These are phyloP conservation scores for Pisolithus sp. DNA, from an alignment of 768 basidiomycete species.

Conservation along the genomic window DNA sequence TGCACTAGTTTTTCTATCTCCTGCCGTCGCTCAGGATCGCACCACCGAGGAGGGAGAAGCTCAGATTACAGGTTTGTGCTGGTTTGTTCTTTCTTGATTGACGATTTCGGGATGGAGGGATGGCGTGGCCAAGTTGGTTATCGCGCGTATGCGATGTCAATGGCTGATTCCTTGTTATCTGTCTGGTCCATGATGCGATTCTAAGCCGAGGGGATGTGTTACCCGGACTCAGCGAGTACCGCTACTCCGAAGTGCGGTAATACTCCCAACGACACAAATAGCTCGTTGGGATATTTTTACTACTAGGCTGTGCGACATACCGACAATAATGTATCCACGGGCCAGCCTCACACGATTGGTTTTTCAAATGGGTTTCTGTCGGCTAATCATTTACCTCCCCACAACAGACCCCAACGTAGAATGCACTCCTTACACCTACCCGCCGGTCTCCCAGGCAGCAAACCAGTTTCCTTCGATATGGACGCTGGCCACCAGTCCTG, in stretches of 20 bases:
- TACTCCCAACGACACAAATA: too few relatives aligned
- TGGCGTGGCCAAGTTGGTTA: too few relatives aligned
- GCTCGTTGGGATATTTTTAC: too few relatives aligned
- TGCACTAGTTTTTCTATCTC: neutral
- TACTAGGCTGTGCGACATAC: too few relatives aligned
- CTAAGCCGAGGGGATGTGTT: too few relatives aligned
- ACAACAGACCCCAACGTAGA: constrained; percentile 28
- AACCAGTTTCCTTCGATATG: constrained; percentile 36
- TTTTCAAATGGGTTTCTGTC: neutral
- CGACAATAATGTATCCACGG: neutral
- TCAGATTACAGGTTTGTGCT: constrained; percentile 27
- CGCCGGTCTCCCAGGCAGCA: constrained; percentile 24
- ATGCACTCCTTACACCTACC: constrained; percentile 37
- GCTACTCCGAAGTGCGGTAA: too few relatives aligned
- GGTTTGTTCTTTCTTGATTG: neutral
- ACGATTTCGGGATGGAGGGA: neutral
- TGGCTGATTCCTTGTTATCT: too few relatives aligned
- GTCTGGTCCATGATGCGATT: too few relatives aligned
- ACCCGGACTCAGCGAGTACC: too few relatives aligned
- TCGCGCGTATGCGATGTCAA: too few relatives aligned
- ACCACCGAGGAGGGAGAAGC: constrained; percentile 27
- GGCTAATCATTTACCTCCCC: neutral
- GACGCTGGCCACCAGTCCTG: constrained; percentile 34
- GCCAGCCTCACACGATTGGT: neutral
- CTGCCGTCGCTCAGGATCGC: constrained; percentile 18